Evolutionary conservation across 495 filamentous ascomycete genomes (phyloP), one percentile per base, ranked within the genome.

Genomic region (Ramalina peruviana): DNA sequence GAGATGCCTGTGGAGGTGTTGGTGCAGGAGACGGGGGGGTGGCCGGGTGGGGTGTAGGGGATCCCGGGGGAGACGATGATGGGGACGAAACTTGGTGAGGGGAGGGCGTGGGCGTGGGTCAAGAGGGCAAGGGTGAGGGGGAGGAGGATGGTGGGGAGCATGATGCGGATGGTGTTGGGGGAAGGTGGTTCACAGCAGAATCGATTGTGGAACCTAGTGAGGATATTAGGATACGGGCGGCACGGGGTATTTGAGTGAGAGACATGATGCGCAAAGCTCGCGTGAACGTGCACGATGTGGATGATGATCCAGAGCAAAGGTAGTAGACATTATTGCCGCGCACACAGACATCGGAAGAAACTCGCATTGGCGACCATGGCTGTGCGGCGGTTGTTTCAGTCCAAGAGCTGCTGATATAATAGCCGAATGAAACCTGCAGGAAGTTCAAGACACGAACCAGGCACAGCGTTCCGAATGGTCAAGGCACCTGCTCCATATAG

Each of bases 71-170:
- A 56, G n/a, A 56, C 50, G 41, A 46, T 21, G 26, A 56, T 39
- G 12, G 54, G 54, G 33, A 56, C 40, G 40, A 50, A 50, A 15
- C 36, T 42, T 13, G 48, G 59, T 51, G 61, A 55, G 43, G 61
- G 52, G 36, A 65, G 60, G 54, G 62, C 55, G 19, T 20, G 19
- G 46, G 61, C 51, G 37, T 65, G 57, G 48, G 39, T 54, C 12
- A 61, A 40, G 30, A 78, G 64, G 20, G 76, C 65, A 9, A 68
- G 68, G 43, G 61, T 53, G 30, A 77, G 61, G 56, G 77, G 70
- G 54, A 71, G 56, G 36, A 60, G 61, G 44, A 74, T 72, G n/a
- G 66, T 59, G 21, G 69, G 61, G 58, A 45, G 2, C 11, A 19
- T 27, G 13, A 25, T 15, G 30, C 16, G 21, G 9, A 27, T 19